These are phyloP conservation scores for Rhamnella rubrinervis DNA, from an alignment of 331 rosid genomes.

Conservation along the genomic window DNA sequence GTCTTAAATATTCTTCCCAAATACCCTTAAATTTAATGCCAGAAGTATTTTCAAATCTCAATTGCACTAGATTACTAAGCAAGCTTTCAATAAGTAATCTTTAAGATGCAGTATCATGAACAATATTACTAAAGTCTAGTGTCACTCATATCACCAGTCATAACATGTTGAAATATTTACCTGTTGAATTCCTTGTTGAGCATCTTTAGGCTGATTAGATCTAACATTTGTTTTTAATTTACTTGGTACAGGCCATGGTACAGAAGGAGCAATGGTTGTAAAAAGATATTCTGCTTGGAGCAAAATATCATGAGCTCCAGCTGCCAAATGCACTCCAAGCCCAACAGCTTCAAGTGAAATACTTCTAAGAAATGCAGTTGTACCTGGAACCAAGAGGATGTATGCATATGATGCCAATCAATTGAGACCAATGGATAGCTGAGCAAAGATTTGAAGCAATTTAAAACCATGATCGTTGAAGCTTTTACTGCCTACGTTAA, in stretches of 20 bases:
- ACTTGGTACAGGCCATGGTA: constrained; percentile 37
- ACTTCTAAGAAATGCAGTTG: constrained; percentile 91
- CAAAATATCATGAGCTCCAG: constrained; percentile 86
- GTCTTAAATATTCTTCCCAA: too few species aligned
- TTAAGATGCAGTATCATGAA: background rate
- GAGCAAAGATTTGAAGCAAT: background rate
- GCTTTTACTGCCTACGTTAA: background rate
- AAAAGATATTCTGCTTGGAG: constrained; percentile 77
- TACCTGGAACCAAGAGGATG: constrained; percentile 46
- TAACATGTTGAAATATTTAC: constrained; percentile 34
- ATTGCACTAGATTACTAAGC: too few species aligned
- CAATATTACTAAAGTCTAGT: background rate
- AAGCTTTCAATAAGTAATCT: too few species aligned
- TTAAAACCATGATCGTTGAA: background rate
- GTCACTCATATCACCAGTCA: background rate
- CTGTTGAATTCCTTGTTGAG: constrained; percentile 92
- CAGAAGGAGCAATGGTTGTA: constrained; percentile 65
- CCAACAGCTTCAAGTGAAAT: constrained; percentile 97
- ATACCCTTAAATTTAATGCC: too few species aligned
- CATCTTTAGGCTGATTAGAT: constrained; percentile 92
- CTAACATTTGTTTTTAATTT: constrained; percentile 52
- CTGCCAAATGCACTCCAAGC: constrained; percentile 97
- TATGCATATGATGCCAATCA: background rate
- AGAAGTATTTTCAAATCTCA: too few species aligned
- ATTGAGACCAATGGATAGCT: background rate